phyloP scores from a whole-genome alignment of 2,329 filamentous ascomycete genomes.

The Dothideomycetes sp. region DNA sequence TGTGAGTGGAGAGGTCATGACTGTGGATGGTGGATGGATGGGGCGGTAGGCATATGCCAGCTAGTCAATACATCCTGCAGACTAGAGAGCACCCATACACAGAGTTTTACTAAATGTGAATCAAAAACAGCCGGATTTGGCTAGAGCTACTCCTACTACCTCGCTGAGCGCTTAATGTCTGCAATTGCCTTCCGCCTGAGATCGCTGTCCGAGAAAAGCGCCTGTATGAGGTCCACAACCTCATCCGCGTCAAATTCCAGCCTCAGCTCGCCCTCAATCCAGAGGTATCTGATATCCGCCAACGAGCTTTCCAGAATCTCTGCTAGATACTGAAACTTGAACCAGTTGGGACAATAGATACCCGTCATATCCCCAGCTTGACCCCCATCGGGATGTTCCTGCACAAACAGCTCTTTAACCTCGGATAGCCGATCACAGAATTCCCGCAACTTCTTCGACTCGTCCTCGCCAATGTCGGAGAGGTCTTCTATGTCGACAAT shows the following conservation, averaged over 20 bases:
- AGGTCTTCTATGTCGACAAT: slow-evolving; percentile 53
- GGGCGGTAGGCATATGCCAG: slow-evolving; percentile 9
- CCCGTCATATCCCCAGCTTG: slow-evolving; percentile 43
- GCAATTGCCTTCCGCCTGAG: slow-evolving; percentile 46
- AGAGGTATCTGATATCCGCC: slow-evolving; percentile 55
- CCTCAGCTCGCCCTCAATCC: slow-evolving; percentile 52
- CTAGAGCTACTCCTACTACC: too few relatives aligned
- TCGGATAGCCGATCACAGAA: slow-evolving; percentile 46
- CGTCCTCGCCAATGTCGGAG: slow-evolving; percentile 51
- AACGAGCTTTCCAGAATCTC: slow-evolving; percentile 53
- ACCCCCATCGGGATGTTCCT: slow-evolving; percentile 25
- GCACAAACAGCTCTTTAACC: slow-evolving; percentile 47
- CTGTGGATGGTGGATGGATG: slow-evolving; percentile 72
- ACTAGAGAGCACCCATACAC: too few relatives aligned
- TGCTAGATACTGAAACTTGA: slow-evolving; percentile 53
- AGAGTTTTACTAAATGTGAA: too few relatives aligned
- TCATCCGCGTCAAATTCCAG: slow-evolving; percentile 52
- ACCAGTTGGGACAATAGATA: slow-evolving; percentile 52
- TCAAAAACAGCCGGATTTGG: too few relatives aligned
- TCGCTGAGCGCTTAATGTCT: slow-evolving; percentile 35
- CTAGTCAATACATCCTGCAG: neutral
- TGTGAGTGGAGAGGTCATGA: slow-evolving; percentile 69
- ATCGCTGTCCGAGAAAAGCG: slow-evolving; percentile 52
- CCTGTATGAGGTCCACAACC: slow-evolving; percentile 51
- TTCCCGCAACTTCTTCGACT: slow-evolving; percentile 46